Evolutionary conservation across 108 stramenopile genomes (phyloP).

Genomic region (Conticribra weissflogii): DNA sequence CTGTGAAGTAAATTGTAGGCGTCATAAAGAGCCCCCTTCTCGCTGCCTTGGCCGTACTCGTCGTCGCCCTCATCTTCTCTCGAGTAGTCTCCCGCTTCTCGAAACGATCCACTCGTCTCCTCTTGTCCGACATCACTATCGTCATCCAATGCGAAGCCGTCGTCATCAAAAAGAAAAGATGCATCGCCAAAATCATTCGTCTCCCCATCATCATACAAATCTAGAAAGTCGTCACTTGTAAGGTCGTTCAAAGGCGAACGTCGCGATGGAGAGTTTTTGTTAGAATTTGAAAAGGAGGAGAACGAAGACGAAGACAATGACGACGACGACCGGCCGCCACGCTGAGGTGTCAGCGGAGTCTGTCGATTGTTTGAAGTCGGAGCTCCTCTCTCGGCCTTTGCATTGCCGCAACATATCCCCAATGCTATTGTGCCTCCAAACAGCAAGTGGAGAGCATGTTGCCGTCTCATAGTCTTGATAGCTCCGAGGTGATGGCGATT

Average conservation of each 20-base stretch:
- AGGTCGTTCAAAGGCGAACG: conserved; percentile 6
- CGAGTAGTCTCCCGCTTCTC: conserved; percentile 14
- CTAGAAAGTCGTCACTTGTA: conserved; percentile 27
- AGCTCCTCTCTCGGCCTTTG: neutral
- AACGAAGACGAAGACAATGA: conserved; percentile 4
- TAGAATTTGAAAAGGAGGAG: neutral
- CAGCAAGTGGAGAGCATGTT: conserved; percentile 9
- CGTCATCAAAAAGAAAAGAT: conserved; percentile 32
- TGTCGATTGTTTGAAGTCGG: neutral
- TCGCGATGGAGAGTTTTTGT: neutral
- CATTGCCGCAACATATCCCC: conserved; percentile 8
- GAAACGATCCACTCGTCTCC: conserved; percentile 14
- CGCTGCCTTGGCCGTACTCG: conserved; percentile 54
- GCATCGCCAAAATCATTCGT: neutral
- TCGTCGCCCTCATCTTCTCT: conserved; percentile 31
- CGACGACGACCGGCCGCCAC: conserved; percentile 10
- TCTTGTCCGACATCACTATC: conserved; percentile 12
- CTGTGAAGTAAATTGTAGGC: conserved; percentile 92
- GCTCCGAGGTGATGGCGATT: neutral
- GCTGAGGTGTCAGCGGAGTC: neutral
- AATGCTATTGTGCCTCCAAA: conserved; percentile 8
- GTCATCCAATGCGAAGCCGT: neutral
- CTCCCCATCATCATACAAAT: conserved; percentile 30
- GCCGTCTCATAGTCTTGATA: conserved; percentile 16
- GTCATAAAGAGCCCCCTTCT: conserved; percentile 80